A percentile compares a stretch with the other conserved stretches of the same genome.
Evolutionary conservation across 1,284 basidiomycete genomes (phyloP).

Genomic region (Sanghuangporus baumii): DNA sequence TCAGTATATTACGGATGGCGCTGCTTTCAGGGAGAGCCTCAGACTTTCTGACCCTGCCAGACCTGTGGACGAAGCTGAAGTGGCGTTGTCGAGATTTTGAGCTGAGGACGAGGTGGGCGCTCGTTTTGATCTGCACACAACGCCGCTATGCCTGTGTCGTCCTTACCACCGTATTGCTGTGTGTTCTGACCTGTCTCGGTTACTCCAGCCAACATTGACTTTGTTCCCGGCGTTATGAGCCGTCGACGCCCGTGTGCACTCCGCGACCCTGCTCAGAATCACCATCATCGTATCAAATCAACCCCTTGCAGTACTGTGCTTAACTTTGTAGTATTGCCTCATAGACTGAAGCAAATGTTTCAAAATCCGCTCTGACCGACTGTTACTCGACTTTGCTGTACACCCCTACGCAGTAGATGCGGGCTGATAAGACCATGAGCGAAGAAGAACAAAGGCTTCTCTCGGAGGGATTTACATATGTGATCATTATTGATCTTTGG

Average conservation of each 20-base stretch:
- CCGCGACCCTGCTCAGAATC: background rate
- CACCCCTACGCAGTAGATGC: too few species aligned
- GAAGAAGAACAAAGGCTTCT: background rate
- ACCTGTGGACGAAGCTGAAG: slow-evolving; percentile 65
- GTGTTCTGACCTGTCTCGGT: background rate
- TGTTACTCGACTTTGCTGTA: too few species aligned
- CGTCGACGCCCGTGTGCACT: background rate
- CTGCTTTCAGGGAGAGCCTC: slow-evolving; percentile 65
- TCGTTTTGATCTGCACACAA: background rate
- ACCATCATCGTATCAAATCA: background rate
- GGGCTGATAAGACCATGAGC: background rate
- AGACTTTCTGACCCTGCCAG: slow-evolving; percentile 44
- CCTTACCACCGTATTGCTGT: background rate
- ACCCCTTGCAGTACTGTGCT: background rate
- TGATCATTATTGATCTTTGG: background rate
- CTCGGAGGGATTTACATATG: background rate
- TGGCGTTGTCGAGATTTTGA: slow-evolving; percentile 47
- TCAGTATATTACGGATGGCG: slow-evolving; percentile 63
- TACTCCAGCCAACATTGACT: background rate
- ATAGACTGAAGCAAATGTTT: background rate
- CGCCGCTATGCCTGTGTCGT: background rate
- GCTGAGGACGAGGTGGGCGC: background rate
- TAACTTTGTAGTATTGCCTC: background rate
- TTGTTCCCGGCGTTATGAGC: background rate
- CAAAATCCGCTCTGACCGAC: too few species aligned